These are phyloP conservation scores for Castanea sativa DNA, from an alignment of 306 rosid species.

Conservation along the genomic window DNA sequence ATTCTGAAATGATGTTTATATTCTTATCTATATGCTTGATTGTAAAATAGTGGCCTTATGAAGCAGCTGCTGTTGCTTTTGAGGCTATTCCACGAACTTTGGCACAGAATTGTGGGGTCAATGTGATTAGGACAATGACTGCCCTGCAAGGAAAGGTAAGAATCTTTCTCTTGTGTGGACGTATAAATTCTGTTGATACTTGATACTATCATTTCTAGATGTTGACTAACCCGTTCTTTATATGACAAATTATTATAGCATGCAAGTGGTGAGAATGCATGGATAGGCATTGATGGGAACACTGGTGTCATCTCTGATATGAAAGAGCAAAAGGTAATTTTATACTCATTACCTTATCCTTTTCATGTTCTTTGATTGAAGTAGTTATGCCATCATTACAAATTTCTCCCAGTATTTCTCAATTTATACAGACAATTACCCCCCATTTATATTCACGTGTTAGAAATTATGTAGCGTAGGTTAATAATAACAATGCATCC, in stretches of 20 bases:
- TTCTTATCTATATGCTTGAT: constrained; percentile 20
- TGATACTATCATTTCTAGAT: not conserved
- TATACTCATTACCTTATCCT: no score
- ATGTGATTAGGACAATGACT: constrained; percentile 94
- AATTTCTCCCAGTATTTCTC: no score
- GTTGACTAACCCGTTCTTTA: no score
- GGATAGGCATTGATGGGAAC: constrained; percentile 96
- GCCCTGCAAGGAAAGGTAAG: constrained; percentile 92
- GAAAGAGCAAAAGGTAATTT: constrained; percentile 75
- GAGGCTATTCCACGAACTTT: constrained; percentile 97
- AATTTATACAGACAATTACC: no score
- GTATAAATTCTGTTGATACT: no score
- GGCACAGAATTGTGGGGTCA: constrained; percentile 98
- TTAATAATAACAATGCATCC: no score
- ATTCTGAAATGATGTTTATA: not conserved
- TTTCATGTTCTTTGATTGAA: not conserved
- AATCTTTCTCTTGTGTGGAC: not conserved
- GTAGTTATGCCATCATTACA: no score
- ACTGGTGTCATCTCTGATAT: constrained; percentile 70
- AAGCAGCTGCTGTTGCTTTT: constrained; percentile 98
- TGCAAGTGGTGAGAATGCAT: constrained; percentile 89
- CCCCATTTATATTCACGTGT: no score
- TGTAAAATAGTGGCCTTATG: constrained; percentile 88
- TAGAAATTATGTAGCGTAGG: no score
- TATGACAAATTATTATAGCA: constrained; percentile 42